Evolutionary conservation across 1,284 basidiomycete genomes (phyloP), one percentile per base, ranked within the genome.

Genomic region (Nidula niveotomentosa): DNA sequence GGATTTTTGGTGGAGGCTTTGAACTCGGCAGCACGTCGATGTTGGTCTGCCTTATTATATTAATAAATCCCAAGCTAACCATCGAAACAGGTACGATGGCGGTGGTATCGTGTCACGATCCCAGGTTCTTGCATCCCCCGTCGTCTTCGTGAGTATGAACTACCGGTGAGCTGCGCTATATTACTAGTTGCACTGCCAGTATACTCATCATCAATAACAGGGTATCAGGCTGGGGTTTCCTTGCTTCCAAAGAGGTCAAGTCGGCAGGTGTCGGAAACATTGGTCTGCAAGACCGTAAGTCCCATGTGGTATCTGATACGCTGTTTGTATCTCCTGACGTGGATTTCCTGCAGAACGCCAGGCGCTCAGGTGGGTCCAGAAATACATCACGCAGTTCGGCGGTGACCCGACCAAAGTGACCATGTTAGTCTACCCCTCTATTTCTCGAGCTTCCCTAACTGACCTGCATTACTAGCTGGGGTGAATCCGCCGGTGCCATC

Each of bases 311-410:
- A 37, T 5, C 18, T 43, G 17, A 18, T 44, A 33, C 15, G 17
- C 30, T 30, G 9, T 15, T 12, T 15, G 30, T 33, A n/a, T n/a
- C n/a, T 18, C 3, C 43, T 37, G 43, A 9, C 15, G 10, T 17
- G 12, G 9, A 6, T 37, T 45, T 36, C 5, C 5, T 30, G 12
- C 37, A 84, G 82, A 84, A 63, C 77, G 79, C 8, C 63, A 75
- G 36, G 85, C 85, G 0, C 65, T 91, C 10, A 66, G 81, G 55
- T 91, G 88, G 87, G 69, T 89, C 0, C 81, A 87, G 58, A 76
- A 83, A 61, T 85, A 90, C 60, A 85, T 90, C 44, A 57, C 67
- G 12, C 67, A 69, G 0, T 90, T 90, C 55, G 86, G 86, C 1
- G 88, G 88, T 6, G 81, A 89, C 62, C 79, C 80, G 10, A 67